Base-by-base conservation (phyloP, 2,329 filamentous ascomycete species). In the Clarireedia hainanense region DNA sequence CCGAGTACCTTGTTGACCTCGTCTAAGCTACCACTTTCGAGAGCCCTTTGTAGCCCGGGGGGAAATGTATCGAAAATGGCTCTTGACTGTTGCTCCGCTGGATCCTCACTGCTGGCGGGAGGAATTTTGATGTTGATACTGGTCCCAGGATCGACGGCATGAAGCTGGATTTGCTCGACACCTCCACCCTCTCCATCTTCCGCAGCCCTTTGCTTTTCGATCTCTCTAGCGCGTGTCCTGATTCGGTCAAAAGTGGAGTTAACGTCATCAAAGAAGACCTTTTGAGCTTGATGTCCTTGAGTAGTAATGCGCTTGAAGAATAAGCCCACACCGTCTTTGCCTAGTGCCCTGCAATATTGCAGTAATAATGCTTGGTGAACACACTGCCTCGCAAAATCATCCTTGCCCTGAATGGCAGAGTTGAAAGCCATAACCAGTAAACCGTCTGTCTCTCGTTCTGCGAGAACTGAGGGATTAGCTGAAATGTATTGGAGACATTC, bases 291-390 rank as follows among this genome's bases (percentile, higher is more conserved):
- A 72, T 99, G 92, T 34, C 86, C 89, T 64, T 83, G 84, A 3
- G 88, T 95, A 23, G 88, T 94, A 70, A 99, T 91, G 57, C 92
- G 87, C 74, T 94, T 95, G 80, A 99, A 99, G 78, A 99, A 99
- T 30, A 97, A 74, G 5, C 83, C 81, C 7, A 96, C 91, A 23
- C 92, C 92, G 65, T 97, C 90, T 61, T 83, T 84, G 59, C 92
- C 91, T 14, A 99, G 79, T 43, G 90, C 86, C 9, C 92, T 84
- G 74, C 94, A 99, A 75, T 99, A 99, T 71, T 99, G 94, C 42
- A 99, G 75, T 12, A 99, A 78, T 15, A 97, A 78, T 3, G 88
- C 92, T 70, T 97, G 91, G 72, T 99, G 94, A 23, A 99, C 91
- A 72, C 86, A 96, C 70, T 92, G 89, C 48, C 85, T 82, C 4